Evolutionary conservation across 768 basidiomycete species (phyloP).

Genomic region (Psilocybe cyanescens): DNA sequence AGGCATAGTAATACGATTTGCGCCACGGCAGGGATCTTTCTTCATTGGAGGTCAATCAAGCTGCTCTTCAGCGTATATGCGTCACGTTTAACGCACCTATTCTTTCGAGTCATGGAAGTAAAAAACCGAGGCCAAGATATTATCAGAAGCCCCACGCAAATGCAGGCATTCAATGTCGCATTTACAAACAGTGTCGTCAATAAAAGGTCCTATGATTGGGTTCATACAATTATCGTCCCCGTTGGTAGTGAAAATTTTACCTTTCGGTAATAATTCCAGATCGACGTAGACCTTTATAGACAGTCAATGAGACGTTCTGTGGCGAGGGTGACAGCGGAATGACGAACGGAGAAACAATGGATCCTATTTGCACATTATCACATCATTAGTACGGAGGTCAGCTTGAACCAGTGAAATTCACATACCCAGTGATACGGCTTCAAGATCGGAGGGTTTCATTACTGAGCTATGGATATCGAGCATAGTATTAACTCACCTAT

Average conservation of each 20-base stretch:
- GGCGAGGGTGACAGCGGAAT: background rate
- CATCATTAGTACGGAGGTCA: background rate
- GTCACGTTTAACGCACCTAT: background rate
- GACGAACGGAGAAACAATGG: background rate
- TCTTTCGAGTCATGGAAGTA: background rate
- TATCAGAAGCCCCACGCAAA: background rate
- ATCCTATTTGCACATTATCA: background rate
- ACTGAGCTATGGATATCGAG: too few relatives aligned
- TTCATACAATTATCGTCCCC: background rate
- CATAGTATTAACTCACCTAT: background rate
- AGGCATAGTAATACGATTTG: background rate
- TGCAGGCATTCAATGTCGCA: background rate
- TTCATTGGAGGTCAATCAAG: background rate
- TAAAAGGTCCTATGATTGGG: background rate
- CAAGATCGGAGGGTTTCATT: background rate
- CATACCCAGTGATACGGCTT: background rate
- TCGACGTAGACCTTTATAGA: background rate
- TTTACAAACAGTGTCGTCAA: background rate
- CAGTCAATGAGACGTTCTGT: background rate
- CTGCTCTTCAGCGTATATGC: background rate
- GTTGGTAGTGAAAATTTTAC: background rate
- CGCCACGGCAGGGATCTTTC: background rate
- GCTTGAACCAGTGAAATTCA: too few relatives aligned
- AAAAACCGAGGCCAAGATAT: background rate
- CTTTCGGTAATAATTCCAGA: slow-evolving; percentile 7